phyloP scores from a whole-genome alignment of 192 early-diverging fungal genomes.

The Linderina pennispora region DNA sequence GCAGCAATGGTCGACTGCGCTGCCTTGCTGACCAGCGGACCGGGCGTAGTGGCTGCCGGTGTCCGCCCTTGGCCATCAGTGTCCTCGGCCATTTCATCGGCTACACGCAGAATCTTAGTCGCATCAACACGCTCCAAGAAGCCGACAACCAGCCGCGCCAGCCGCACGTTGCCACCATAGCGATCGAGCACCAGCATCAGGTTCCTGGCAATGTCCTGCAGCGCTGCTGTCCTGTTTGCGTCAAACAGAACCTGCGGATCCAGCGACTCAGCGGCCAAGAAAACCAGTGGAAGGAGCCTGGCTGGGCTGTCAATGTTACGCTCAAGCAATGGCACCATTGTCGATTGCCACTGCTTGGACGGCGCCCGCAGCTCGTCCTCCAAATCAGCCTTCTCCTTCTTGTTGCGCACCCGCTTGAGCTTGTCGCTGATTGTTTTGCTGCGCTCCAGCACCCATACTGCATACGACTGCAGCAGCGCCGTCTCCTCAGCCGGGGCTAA shows the following conservation, averaged over 20 bases:
- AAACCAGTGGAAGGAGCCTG: slow-evolving; percentile 20
- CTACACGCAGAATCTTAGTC: slow-evolving; percentile 15
- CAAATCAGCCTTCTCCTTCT: slow-evolving; percentile 16
- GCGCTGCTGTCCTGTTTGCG: slow-evolving; percentile 9
- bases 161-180: slow-evolving; percentile 20
- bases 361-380: slow-evolving; percentile 8
- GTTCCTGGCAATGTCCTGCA: slow-evolving; percentile 7
- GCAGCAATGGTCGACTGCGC: slow-evolving; percentile 6
- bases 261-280: slow-evolving; percentile 15
- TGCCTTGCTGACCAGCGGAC: slow-evolving; percentile 12
- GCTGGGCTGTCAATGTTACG: slow-evolving; percentile 24
- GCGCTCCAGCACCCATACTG: slow-evolving; percentile 20
- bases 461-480: slow-evolving; percentile 29
- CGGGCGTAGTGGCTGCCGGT: too few relatives aligned
- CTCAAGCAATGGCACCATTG: slow-evolving; percentile 22
- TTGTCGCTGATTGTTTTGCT: slow-evolving; percentile 4
- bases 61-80: too few relatives aligned
- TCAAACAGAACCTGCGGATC: slow-evolving; percentile 42
- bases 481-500: slow-evolving; percentile 28
- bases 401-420: slow-evolving; percentile 18
- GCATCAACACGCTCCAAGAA: slow-evolving; percentile 34
- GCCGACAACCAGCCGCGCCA: slow-evolving; percentile 12
- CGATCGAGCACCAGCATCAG: slow-evolving; percentile 15
- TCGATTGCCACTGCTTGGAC: slow-evolving; percentile 19
- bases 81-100: neutral